Evolutionary conservation across 2,329 filamentous ascomycete species (phyloP).

Genomic region (Phaeophleospora eucalypticola): DNA sequence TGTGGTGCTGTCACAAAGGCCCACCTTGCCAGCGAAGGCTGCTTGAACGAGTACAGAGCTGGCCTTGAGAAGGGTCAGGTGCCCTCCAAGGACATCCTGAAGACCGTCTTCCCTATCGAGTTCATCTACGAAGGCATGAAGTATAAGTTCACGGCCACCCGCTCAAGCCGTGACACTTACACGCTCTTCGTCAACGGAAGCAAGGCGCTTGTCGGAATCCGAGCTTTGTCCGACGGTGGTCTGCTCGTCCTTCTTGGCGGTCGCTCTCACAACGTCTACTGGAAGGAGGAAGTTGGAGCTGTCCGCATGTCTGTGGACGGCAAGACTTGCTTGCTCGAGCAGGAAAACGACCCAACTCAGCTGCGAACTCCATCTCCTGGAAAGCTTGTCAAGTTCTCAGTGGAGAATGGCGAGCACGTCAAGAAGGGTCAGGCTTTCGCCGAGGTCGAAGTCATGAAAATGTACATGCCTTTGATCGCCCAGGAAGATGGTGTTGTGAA

Average conservation of each 20-base stretch:
- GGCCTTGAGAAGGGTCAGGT: conserved; percentile 97
- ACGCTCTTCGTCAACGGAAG: conserved; percentile 99
- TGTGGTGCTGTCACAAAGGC: conserved; percentile 94
- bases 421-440: conserved; percentile 89
- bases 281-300: conserved; percentile 97
- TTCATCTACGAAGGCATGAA: conserved; percentile 97
- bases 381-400: conserved; percentile 96
- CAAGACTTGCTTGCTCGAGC: conserved; percentile 96
- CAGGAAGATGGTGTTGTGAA: conserved; percentile 95
- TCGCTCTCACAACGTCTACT: conserved; percentile 97
- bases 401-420: conserved; percentile 92
- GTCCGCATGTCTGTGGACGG: conserved; percentile 94
- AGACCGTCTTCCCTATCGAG: conserved; percentile 95
- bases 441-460: conserved; percentile 99
- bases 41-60: conserved; percentile 78
- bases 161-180: conserved; percentile 89
- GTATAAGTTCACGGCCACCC: conserved; percentile 97
- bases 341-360: conserved; percentile 98
- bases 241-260: conserved; percentile 85
- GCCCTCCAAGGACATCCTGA: conserved; percentile 90
- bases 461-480: conserved; percentile 98
- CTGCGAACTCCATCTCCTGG: conserved; percentile 90
- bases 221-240: conserved; percentile 88
- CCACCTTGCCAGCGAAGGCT: conserved; percentile 86
- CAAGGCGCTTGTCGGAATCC: conserved; percentile 88